Conservation (phyloP, 2,329 filamentous ascomycete species). For the Lasiodiplodia sp. region DNA sequence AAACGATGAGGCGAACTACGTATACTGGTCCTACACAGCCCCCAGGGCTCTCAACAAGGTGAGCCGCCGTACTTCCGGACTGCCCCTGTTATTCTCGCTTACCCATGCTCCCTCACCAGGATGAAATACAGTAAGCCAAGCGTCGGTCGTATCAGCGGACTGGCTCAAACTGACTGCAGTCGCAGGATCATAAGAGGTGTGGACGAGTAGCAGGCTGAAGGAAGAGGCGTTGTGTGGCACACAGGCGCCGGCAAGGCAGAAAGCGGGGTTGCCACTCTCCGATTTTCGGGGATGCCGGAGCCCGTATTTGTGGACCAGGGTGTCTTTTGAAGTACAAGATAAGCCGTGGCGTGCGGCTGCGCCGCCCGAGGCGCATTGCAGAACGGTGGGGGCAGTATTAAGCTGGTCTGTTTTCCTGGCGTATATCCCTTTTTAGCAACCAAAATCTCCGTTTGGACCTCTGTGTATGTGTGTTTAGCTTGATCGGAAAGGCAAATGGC, state of each 20-base stretch:
- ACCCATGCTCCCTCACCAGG: conserved; percentile 8
- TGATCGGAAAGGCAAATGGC: neutral
- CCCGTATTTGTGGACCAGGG: neutral
- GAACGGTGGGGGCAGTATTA: neutral
- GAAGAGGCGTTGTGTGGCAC: neutral
- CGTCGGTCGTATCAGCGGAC: neutral
- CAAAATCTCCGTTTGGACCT: neutral
- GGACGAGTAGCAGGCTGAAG: conserved; percentile 3
- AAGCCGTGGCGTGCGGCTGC: neutral
- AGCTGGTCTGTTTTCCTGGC: neutral
- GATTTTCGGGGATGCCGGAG: neutral
- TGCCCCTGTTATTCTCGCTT: neutral
- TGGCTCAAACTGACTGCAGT: neutral
- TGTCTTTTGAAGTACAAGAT: neutral
- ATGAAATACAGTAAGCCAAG: conserved; percentile 20
- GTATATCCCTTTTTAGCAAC: neutral
- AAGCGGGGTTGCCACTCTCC: conserved; percentile 6
- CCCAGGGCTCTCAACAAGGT: conserved; percentile 15
- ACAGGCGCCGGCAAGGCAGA: conserved; percentile 6
- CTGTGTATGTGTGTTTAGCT: neutral
- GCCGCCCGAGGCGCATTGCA: neutral
- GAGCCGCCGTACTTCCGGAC: neutral
- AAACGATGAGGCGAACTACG: conserved; percentile 16
- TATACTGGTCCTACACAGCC: conserved; percentile 21
- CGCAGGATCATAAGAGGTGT: conserved; percentile 11